Conservation (phyloP, 2,329 filamentous ascomycete genomes). For the Coleophoma cylindrospora region DNA sequence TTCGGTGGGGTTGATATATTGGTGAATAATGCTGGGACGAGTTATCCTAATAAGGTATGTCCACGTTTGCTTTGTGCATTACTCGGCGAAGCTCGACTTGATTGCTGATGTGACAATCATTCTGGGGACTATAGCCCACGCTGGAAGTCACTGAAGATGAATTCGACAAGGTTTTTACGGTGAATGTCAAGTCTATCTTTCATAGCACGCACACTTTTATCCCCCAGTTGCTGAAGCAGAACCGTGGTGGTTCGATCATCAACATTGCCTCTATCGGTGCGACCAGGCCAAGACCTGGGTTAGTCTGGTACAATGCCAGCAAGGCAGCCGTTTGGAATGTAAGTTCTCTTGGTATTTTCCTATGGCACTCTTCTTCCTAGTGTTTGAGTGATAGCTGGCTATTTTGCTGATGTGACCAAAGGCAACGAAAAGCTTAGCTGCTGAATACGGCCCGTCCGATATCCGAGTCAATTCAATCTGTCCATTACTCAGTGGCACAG, state of each 20-base stretch:
- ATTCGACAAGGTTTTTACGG: slow-evolving; percentile 61
- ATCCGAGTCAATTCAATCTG: slow-evolving; percentile 71
- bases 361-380: not conserved
- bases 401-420: slow-evolving; percentile 19
- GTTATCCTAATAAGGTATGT: slow-evolving; percentile 50
- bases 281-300: slow-evolving; percentile 52
- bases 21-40: slow-evolving; percentile 56
- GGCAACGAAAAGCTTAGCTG: slow-evolving; percentile 62
- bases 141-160: slow-evolving; percentile 59
- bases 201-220: slow-evolving; percentile 53
- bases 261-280: slow-evolving; percentile 63
- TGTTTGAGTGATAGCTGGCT: not conserved
- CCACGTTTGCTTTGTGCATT: not conserved
- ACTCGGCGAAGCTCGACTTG: not conserved
- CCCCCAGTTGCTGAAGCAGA: slow-evolving; percentile 53
- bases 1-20: slow-evolving; percentile 52
- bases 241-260: slow-evolving; percentile 55
- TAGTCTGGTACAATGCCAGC: slow-evolving; percentile 67
- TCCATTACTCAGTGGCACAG: slow-evolving; percentile 62
- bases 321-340: slow-evolving; percentile 62
- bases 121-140: slow-evolving; percentile 37
- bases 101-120: not conserved
- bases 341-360: slow-evolving; percentile 16
- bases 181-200: slow-evolving; percentile 66
- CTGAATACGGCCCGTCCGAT: slow-evolving; percentile 67